A percentile compares a stretch with the other conserved stretches of the same genome.
Conservation (phyloP, 2,329 filamentous ascomycete genomes). For the Monilinia polystroma region DNA sequence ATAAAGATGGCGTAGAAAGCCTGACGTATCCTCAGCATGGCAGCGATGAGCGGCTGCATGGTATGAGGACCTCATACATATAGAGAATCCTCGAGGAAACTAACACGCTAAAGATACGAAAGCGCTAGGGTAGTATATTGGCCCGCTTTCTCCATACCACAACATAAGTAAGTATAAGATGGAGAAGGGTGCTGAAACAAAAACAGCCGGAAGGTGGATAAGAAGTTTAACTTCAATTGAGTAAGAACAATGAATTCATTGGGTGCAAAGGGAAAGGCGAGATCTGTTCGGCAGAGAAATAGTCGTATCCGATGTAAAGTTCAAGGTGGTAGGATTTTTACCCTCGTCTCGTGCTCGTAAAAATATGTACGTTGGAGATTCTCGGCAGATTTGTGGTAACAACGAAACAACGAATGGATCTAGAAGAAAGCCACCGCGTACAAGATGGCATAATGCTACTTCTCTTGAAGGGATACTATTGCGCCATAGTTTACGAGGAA, state of each 20-base stretch:
- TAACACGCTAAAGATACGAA: conserved; percentile 24
- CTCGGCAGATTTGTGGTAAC: conserved; percentile 13
- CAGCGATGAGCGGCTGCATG: conserved; percentile 53
- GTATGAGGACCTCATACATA: conserved; percentile 38
- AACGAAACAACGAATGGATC: background rate
- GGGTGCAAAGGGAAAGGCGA: background rate
- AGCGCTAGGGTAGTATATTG: conserved; percentile 23
- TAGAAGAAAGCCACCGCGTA: background rate
- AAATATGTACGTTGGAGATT: background rate
- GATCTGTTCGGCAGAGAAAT: background rate
- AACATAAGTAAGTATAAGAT: conserved; percentile 8
- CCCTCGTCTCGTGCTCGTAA: conserved; percentile 10
- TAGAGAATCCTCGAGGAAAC: conserved; percentile 30
- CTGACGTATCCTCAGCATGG: conserved; percentile 58
- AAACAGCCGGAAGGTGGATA: background rate
- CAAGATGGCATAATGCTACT: background rate
- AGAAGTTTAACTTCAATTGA: conserved; percentile 4
- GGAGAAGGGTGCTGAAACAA: background rate
- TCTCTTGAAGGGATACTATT: conserved; percentile 14
- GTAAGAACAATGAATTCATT: background rate
- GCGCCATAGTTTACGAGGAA: conserved; percentile 17
- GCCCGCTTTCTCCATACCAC: conserved; percentile 16
- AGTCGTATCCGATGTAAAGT: background rate
- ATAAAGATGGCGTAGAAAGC: conserved; percentile 54
- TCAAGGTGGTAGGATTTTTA: conserved; percentile 12